Percentiles rank a stretch among this genome's conserved stretches.
Evolutionary conservation across 257 asterid species (phyloP).

Genomic region (Przewalskia tangutica): DNA sequence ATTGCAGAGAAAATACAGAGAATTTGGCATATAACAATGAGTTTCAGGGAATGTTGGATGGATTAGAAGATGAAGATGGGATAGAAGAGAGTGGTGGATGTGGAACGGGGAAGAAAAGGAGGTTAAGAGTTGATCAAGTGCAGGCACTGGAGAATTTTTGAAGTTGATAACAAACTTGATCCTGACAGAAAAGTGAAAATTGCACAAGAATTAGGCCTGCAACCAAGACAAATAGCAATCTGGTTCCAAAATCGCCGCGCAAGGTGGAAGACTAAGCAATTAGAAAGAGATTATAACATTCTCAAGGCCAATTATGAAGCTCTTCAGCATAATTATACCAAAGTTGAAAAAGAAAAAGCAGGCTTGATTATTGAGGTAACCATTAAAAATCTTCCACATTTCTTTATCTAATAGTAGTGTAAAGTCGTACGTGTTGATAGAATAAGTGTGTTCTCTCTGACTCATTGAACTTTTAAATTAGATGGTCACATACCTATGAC

Average conservation of each 20-base stretch:
- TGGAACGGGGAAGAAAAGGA: constrained; percentile 29
- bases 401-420: background rate
- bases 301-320: constrained; percentile 32
- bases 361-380: constrained; percentile 23
- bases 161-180: constrained; percentile 38
- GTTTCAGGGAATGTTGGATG: constrained; percentile 29
- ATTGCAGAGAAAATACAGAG: constrained; percentile 13
- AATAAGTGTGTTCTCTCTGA: too few relatives aligned
- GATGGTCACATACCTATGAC: background rate
- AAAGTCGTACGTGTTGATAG: background rate
- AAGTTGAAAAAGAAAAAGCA: constrained; percentile 26
- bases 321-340: constrained; percentile 24
- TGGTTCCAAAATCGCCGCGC: constrained; percentile 55
- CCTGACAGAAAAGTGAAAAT: constrained; percentile 29
- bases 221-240: constrained; percentile 42
- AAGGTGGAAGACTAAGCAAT: constrained; percentile 37
- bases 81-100: constrained; percentile 20
- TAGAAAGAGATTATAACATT: constrained; percentile 32
- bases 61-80: constrained; percentile 27
- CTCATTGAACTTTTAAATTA: too few relatives aligned
- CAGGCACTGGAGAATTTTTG: constrained; percentile 38
- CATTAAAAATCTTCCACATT: too few relatives aligned
- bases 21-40: constrained; percentile 13
- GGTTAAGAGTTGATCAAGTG: constrained; percentile 31
- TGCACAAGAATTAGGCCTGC: constrained; percentile 35